These are phyloP conservation scores for Russula brevipes DNA, from an alignment of 768 basidiomycete genomes.

Conservation along the genomic window DNA sequence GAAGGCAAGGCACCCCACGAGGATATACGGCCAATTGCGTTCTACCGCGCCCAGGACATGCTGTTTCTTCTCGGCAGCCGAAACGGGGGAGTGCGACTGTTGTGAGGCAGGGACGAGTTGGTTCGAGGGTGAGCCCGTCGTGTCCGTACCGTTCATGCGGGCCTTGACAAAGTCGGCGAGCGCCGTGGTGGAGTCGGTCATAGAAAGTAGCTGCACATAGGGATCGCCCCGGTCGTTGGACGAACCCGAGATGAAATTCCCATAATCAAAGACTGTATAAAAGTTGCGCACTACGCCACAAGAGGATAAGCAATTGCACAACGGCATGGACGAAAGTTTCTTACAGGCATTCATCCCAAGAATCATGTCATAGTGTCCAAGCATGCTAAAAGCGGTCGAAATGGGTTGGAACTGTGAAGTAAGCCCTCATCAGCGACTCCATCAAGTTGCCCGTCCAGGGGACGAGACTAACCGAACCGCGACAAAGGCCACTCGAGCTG, in stretches of 20 bases:
- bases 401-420: conserved; percentile 69
- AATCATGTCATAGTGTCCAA: conserved; percentile 78
- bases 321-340: conserved; percentile 27
- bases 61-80: conserved; percentile 60
- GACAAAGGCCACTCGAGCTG: conserved; percentile 41
- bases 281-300: conserved; percentile 58
- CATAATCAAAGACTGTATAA: conserved; percentile 69
- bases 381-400: conserved; percentile 69
- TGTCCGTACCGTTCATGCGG: conserved; percentile 57
- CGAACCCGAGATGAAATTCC: conserved; percentile 53
- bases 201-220: conserved; percentile 63
- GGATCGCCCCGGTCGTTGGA: conserved; percentile 48
- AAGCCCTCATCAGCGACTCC: conserved; percentile 12
- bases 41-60: conserved; percentile 56
- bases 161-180: conserved; percentile 60
- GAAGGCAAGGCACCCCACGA: conserved; percentile 52
- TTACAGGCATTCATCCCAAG: conserved; percentile 75
- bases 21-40: conserved; percentile 71
- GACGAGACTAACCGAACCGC: conserved; percentile 54
- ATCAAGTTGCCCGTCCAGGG: background rate
- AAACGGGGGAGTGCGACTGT: conserved; percentile 58
- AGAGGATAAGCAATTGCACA: conserved; percentile 3
- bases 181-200: conserved; percentile 49
- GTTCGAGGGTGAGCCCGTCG: conserved; percentile 49
- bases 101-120: conserved; percentile 55